A percentile compares a stretch with the other conserved stretches of the same genome.
These are phyloP conservation scores for Arctostaphylos glauca DNA, from an alignment of 148 eudicot species.

Conservation along the genomic window DNA sequence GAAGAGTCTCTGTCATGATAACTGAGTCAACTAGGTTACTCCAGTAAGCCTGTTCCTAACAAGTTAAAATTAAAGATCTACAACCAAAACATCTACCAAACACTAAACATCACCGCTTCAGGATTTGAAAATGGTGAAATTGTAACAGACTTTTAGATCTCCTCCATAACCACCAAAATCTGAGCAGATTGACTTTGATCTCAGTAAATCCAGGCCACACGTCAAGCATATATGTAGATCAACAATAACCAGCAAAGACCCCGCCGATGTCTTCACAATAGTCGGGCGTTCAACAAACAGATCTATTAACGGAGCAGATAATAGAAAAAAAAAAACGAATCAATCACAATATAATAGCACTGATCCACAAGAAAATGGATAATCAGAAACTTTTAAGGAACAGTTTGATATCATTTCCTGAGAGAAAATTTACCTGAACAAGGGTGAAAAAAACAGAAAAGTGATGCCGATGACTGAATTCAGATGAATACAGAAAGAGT, in stretches of 20 bases:
- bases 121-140: conserved; percentile 8
- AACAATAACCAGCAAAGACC: conserved; percentile 1
- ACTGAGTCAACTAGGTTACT: conserved; percentile 1
- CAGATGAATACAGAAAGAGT: background rate
- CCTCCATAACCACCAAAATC: conserved; percentile 51
- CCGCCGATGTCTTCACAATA: conserved; percentile 14
- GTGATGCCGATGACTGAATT: background rate
- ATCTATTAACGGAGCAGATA: conserved; percentile 18
- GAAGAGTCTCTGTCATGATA: conserved; percentile 59
- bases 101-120: conserved; percentile 1
- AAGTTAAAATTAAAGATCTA: conserved; percentile 15
- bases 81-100: conserved; percentile 1
- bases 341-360: background rate
- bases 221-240: conserved; percentile 24
- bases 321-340: background rate
- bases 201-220: conserved; percentile 24
- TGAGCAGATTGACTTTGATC: conserved; percentile 34
- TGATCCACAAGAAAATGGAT: background rate
- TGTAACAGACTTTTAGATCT: conserved; percentile 30
- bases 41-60: conserved; percentile 5
- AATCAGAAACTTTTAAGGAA: background rate
- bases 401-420: background rate
- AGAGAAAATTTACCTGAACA: conserved; percentile 1
- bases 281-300: conserved; percentile 16
- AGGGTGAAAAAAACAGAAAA: background rate